phyloP scores from a whole-genome alignment of 306 rosid species.

The Prunus armeniaca region DNA sequence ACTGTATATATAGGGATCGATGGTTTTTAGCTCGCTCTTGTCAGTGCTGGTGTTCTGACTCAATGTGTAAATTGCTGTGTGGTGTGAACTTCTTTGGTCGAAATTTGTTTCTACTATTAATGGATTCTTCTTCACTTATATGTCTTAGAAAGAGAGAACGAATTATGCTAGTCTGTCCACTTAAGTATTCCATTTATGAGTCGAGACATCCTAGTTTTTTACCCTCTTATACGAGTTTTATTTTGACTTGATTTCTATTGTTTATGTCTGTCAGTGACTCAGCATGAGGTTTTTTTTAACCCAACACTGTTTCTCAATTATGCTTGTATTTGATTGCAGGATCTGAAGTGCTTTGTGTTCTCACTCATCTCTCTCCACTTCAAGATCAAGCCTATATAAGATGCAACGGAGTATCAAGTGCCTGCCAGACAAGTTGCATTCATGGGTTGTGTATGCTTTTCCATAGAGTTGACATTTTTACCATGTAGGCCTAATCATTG shows the following conservation, averaged over 20 bases:
- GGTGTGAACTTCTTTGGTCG: neutral
- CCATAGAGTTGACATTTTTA: conserved; percentile 1
- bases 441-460: conserved; percentile 17
- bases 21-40: neutral
- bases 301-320: conserved; percentile 4
- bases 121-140: neutral
- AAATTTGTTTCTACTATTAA: neutral
- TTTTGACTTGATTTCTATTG: neutral
- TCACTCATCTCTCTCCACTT: conserved; percentile 93
- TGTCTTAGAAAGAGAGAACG: neutral
- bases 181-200: neutral
- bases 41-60: neutral
- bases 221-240: neutral
- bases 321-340: conserved; percentile 49
- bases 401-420: neutral
- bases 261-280: neutral
- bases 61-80: neutral
- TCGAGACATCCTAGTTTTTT: neutral
- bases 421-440: conserved; percentile 11
- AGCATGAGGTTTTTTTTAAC: neutral
- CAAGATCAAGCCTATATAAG: conserved; percentile 93
- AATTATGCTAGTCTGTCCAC: neutral
- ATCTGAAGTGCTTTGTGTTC: conserved; percentile 93
- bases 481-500: conserved; percentile 3
- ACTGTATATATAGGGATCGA: neutral